Evolutionary conservation across 2,329 filamentous ascomycete species (phyloP).

Genomic region (Beauveria asiatica): DNA sequence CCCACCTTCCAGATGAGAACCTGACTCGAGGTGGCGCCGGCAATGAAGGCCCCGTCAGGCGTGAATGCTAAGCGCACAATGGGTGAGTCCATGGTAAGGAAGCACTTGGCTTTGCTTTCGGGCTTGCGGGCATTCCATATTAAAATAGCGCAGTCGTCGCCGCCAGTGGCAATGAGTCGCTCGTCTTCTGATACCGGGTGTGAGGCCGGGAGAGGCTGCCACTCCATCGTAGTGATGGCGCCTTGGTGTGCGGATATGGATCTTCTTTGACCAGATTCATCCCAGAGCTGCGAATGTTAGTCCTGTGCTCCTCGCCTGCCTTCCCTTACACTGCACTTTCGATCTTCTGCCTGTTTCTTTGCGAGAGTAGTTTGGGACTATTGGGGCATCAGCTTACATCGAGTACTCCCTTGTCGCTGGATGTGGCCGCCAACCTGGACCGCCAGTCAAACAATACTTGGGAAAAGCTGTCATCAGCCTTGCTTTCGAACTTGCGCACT

Average conservation of each 20-base stretch:
- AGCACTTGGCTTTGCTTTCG: constrained; percentile 48
- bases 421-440: constrained; percentile 47
- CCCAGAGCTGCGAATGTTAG: constrained; percentile 39
- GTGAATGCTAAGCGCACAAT: constrained; percentile 54
- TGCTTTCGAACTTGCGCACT: constrained; percentile 42
- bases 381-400: constrained; percentile 40
- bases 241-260: constrained; percentile 53
- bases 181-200: constrained; percentile 36
- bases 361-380: background rate
- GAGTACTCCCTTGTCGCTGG: constrained; percentile 50
- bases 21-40: constrained; percentile 49
- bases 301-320: background rate
- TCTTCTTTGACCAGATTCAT: constrained; percentile 42
- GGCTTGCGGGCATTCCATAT: constrained; percentile 52
- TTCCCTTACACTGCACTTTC: background rate
- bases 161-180: constrained; percentile 51
- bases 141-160: constrained; percentile 53
- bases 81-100: constrained; percentile 51
- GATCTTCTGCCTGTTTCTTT: background rate
- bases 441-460: constrained; percentile 48
- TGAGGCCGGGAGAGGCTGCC: constrained; percentile 44
- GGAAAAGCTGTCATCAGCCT: constrained; percentile 44
- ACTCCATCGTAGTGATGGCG: constrained; percentile 48
- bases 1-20: constrained; percentile 59
- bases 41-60: constrained; percentile 54